Base-by-base conservation (phyloP, 768 basidiomycete genomes). In the Amanita thiersii region DNA sequence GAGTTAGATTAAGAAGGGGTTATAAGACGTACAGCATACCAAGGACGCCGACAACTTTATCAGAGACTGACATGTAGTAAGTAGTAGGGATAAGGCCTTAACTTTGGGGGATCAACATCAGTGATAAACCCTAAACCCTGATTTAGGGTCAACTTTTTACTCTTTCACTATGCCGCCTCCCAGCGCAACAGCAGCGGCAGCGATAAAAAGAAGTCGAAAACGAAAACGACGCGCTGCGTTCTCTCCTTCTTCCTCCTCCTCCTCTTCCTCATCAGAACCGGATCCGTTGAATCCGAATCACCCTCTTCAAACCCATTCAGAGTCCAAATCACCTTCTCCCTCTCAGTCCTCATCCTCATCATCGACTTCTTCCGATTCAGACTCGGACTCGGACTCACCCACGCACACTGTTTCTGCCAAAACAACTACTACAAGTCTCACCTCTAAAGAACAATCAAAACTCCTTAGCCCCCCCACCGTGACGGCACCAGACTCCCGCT, bases 31-130 rank as follows among this genome's bases (percentile, higher is more conserved):
- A 73, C 69, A n/a, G 58, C 72, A 48, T 58, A 74, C 73, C 73
- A 39, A 76, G 66, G 18, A 76, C 66, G 33, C 73, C 73, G 26
- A 76, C 65, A 29, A 66, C 56, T 47, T 70, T 71, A 24, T 66
- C 63, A 20, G 63, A 18, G 14, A 30, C 24, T 31, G 30, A 48
- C 23, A 17, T 32, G 31, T 19, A 34, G 35, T 15, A 43, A 29
- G 36, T 28, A 5, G 41, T 30, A 44, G n/a, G 11, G 24, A 33
- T 37, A 24, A 18, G 19, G 17, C 28, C 15, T 23, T 39, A 45
- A 19, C 12, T 25, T 31, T 37, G 33, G 15, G 23, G 26, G 38
- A 14, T 14, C 21, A 40, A 42, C 31, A 40, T 39, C 37, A 20
- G 9, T 39, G 19, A 39, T 6, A 30, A 41, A 28, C 4, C 4